These are phyloP conservation scores for Stachybotrys chlorohalonatus DNA, from an alignment of 2,329 filamentous ascomycete species.

Conservation along the genomic window DNA sequence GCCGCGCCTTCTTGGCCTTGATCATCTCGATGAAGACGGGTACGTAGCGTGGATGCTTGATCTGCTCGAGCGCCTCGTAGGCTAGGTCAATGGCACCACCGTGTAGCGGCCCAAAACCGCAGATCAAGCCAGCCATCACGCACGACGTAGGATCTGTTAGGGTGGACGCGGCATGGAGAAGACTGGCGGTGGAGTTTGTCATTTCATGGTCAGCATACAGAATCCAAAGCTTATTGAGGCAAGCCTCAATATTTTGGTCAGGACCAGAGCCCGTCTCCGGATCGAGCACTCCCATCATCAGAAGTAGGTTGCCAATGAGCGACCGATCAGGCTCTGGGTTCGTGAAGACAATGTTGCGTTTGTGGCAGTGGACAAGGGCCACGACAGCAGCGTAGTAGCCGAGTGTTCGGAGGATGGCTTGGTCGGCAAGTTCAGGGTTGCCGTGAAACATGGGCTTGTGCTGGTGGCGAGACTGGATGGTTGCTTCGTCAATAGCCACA, in stretches of 20 bases:
- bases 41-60: slow-evolving; percentile 27
- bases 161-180: slow-evolving; percentile 35
- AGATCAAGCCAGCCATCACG: slow-evolving; percentile 20
- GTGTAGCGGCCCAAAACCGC: slow-evolving; percentile 22
- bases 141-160: slow-evolving; percentile 34
- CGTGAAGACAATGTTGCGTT: slow-evolving; percentile 23
- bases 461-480: slow-evolving; percentile 9
- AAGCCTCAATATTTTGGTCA: slow-evolving; percentile 7
- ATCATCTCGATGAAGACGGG: slow-evolving; percentile 27
- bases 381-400: background rate
- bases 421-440: background rate
- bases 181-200: slow-evolving; percentile 36
- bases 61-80: slow-evolving; percentile 28
- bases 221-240: slow-evolving; percentile 28
- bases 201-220: slow-evolving; percentile 39
- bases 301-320: slow-evolving; percentile 35
- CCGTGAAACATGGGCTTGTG: background rate
- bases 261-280: slow-evolving; percentile 7
- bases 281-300: slow-evolving; percentile 8
- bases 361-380: slow-evolving; percentile 23
- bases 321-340: slow-evolving; percentile 16
- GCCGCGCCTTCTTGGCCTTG: slow-evolving; percentile 27
- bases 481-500: slow-evolving; percentile 16
- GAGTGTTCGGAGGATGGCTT: background rate
- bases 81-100: slow-evolving; percentile 39